Evolutionary conservation across 169 alveolate genomes (phyloP).

Genomic region (Cardiosporidium cionae): DNA sequence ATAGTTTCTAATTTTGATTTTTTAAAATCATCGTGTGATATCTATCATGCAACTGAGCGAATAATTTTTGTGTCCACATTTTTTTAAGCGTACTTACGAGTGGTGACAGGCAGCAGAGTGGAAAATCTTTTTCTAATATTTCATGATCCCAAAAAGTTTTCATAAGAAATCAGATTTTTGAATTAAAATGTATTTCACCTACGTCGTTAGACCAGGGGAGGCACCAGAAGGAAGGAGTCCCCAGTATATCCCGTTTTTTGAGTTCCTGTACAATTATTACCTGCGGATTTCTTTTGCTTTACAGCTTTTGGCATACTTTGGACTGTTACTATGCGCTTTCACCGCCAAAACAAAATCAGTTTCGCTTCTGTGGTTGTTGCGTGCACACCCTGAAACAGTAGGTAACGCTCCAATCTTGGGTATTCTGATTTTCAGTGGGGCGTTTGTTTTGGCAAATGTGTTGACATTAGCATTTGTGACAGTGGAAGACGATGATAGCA

Average conservation of each 20-base stretch:
- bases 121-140: too few relatives aligned
- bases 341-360: constrained; percentile 65
- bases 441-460: constrained; percentile 63
- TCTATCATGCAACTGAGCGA: too few relatives aligned
- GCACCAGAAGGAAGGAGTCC: constrained; percentile 89
- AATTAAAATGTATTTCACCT: constrained; percentile 79
- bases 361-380: constrained; percentile 59
- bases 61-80: too few relatives aligned
- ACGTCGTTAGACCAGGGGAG: constrained; percentile 87
- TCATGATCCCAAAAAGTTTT: too few relatives aligned
- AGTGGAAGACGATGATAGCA: constrained; percentile 73
- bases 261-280: constrained; percentile 68
- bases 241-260: constrained; percentile 80
- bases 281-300: constrained; percentile 69
- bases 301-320: constrained; percentile 50
- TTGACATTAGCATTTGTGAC: constrained; percentile 65
- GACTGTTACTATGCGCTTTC: constrained; percentile 48
- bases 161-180: too few relatives aligned
- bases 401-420: constrained; percentile 68
- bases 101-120: too few relatives aligned
- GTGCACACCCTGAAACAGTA: constrained; percentile 66
- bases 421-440: constrained; percentile 62
- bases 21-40: too few relatives aligned
- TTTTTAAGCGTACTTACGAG: too few relatives aligned
- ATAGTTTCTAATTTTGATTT: too few relatives aligned